Evolutionary conservation across 2,329 filamentous ascomycete species (phyloP).

Genomic region (Erysiphe pisi): DNA sequence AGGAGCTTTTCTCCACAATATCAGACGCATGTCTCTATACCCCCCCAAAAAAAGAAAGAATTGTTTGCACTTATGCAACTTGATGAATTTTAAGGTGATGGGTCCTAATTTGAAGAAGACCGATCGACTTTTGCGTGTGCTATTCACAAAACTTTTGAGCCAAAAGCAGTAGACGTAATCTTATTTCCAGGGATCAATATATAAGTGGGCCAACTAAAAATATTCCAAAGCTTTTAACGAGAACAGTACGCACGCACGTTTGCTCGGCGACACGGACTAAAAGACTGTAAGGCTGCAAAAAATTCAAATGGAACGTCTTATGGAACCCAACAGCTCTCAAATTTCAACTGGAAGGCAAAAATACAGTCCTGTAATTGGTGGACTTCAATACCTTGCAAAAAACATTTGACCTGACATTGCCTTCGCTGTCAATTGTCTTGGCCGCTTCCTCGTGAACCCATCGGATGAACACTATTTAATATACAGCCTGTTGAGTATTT

Average conservation of each 20-base stretch:
- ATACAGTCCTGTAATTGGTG: neutral
- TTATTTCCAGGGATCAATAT: neutral
- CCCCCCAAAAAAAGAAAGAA: neutral
- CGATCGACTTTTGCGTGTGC: neutral
- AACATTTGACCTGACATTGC: neutral
- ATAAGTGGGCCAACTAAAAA: neutral
- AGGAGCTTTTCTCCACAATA: neutral
- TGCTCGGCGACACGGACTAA: neutral
- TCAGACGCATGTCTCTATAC: slow-evolving; percentile 11
- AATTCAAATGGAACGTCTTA: neutral
- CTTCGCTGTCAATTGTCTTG: neutral
- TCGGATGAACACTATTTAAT: neutral
- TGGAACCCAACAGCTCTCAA: neutral
- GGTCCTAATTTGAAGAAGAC: neutral
- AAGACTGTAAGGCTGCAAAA: neutral
- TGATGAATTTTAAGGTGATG: neutral
- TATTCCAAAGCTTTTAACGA: neutral
- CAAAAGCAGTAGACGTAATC: neutral
- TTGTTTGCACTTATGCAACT: slow-evolving; percentile 5
- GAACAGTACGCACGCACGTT: neutral
- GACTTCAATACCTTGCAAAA: slow-evolving; percentile 15
- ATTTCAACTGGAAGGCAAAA: neutral
- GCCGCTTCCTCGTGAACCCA: neutral
- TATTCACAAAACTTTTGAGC: neutral
- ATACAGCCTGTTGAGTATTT: neutral